phyloP scores from a whole-genome alignment of 1,284 basidiomycete genomes.

The Ganoderma leucocontextum region DNA sequence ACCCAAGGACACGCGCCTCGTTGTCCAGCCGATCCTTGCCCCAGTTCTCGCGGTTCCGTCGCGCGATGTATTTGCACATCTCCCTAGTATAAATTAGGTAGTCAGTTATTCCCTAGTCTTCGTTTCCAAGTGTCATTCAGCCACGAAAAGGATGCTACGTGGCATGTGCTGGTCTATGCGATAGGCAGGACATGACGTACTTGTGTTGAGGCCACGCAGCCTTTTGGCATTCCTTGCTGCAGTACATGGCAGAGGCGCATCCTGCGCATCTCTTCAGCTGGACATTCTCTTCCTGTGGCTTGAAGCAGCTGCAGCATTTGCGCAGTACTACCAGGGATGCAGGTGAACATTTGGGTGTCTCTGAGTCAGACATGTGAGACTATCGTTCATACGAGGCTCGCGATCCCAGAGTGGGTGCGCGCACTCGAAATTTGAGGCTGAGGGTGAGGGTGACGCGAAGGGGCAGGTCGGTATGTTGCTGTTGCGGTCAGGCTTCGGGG shows the following conservation, averaged over 20 bases:
- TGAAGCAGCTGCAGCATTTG: not conserved
- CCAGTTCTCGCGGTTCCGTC: slow-evolving; percentile 1
- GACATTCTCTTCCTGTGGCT: not conserved
- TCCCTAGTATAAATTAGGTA: not conserved
- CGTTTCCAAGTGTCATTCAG: not conserved
- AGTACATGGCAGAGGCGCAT: slow-evolving; percentile 19
- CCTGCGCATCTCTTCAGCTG: slow-evolving; percentile 19
- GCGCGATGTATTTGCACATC: not conserved
- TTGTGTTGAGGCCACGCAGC: slow-evolving; percentile 17
- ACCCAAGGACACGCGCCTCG: not conserved
- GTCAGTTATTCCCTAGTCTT: not conserved
- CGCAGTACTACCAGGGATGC: not conserved
- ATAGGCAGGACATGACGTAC: slow-evolving; percentile 9
- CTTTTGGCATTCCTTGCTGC: slow-evolving; percentile 23
- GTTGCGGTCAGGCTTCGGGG: not conserved
- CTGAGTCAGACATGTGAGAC: not conserved
- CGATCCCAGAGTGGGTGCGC: not conserved
- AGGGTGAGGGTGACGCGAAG: not conserved
- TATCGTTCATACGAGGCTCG: not conserved
- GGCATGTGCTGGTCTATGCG: not conserved
- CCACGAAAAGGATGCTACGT: not conserved
- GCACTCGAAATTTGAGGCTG: not conserved
- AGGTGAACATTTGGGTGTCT: not conserved
- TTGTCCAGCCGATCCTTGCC: not conserved
- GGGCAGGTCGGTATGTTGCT: not conserved